A percentile compares a stretch with the other conserved stretches of the same genome.
phyloP scores from a whole-genome alignment of 768 basidiomycete genomes.

The Termitomyces sp. region DNA sequence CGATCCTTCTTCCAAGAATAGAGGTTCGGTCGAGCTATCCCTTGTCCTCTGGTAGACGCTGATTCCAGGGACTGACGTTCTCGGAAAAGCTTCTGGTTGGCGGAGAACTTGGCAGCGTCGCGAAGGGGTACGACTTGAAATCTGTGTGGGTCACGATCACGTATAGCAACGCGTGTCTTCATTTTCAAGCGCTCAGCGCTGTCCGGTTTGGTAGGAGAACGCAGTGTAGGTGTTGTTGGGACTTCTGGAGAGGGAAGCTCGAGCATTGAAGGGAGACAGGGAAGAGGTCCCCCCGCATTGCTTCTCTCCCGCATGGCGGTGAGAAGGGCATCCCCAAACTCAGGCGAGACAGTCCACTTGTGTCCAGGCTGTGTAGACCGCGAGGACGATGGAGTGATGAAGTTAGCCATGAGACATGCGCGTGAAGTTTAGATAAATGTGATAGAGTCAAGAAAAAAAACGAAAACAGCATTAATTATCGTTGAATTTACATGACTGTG shows the following conservation, averaged over 20 bases:
- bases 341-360: conserved; percentile 17
- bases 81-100: background rate
- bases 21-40: background rate
- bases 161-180: conserved; percentile 43
- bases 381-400: background rate
- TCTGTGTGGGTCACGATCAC: conserved; percentile 38
- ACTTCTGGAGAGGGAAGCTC: conserved; percentile 10
- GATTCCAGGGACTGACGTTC: background rate
- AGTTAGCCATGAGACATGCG: conserved; percentile 1
- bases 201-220: conserved; percentile 14
- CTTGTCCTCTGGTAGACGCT: background rate
- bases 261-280: conserved; percentile 15
- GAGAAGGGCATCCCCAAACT: conserved; percentile 15
- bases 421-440: no score
- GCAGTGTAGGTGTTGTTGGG: conserved; percentile 9
- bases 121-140: conserved; percentile 41
- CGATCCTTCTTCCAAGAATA: conserved; percentile 3
- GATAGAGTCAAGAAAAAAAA: no score
- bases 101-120: conserved; percentile 19
- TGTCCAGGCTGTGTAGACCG: conserved; percentile 1
- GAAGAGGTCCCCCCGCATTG: conserved; percentile 12
- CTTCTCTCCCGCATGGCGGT: conserved; percentile 14
- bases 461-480: no score
- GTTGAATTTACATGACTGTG: no score
- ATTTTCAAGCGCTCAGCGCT: conserved; percentile 28